Base-by-base conservation (phyloP, 2,329 filamentous ascomycete species). In the Phaeophleospora eucalypticola region DNA sequence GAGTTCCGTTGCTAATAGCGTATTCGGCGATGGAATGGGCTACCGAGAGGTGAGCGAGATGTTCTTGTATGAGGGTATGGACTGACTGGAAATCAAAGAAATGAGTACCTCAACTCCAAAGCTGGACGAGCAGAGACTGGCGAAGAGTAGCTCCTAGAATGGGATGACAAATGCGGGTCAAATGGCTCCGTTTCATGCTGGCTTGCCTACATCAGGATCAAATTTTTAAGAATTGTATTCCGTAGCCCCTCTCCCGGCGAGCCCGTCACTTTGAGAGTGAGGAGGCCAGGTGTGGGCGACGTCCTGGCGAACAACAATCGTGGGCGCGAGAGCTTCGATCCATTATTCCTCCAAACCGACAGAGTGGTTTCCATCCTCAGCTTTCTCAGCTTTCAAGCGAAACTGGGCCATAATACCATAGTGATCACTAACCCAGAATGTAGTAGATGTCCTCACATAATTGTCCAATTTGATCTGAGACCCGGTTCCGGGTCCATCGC, bases 1-100 rank as follows among this genome's bases (percentile, higher is more conserved):
- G 84, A 20, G 86, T 93, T 51, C 86, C 90, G 34, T 73, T 95
- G 61, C 62, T 93, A 54, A 71, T 78, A 58, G 89, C 80, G 58
- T 98, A 97, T 76, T 81, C 83, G 66, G 67, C 82, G 57, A 87
- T 97, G 84, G 74, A 86, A 68, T 97, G 93, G 93, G 91, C 91
- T 57, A 84, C 81, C 64, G 83, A 95, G 74, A 82, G 83, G 93
- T 97, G 80, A 61, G 82, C 73, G 8, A 8, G 19, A 29, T 12
- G 15, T 20, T 8, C 18, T 9, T 32, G 18, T 19, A 10, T 27
- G 4, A 10, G n/a, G 14, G 14, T 16, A 19, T 17, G 2, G 12
- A 12, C 19, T 33, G 16, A 34, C 17, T 36, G 20, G 15, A 18
- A 3, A 45, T 32, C 46, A 58, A 43, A 89, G 86, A 71, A 89